These are phyloP conservation scores for Voacanga thouarsii DNA, from an alignment of 257 asterid species.

Conservation along the genomic window DNA sequence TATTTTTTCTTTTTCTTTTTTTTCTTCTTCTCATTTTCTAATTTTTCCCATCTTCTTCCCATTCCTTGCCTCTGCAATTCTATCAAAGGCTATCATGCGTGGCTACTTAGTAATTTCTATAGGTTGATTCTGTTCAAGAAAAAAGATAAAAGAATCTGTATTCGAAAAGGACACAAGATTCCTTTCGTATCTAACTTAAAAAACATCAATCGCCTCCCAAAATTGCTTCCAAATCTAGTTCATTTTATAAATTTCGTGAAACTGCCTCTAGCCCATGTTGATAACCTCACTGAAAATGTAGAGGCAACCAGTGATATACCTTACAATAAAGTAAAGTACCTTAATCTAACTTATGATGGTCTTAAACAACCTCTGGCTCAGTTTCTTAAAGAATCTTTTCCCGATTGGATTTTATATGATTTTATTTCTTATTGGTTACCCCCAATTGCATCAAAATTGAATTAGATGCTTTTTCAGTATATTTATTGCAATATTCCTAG, in stretches of 20 bases:
- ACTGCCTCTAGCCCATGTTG: slow-evolving; percentile 34
- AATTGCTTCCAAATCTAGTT: slow-evolving; percentile 32
- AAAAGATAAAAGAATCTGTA: too few relatives aligned
- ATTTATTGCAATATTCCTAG: too few relatives aligned
- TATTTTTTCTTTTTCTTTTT: too few relatives aligned
- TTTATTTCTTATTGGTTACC: slow-evolving; percentile 34
- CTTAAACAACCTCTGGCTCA: slow-evolving; percentile 22
- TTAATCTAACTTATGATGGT: slow-evolving; percentile 31
- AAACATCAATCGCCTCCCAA: slow-evolving; percentile 56
- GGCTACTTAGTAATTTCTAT: too few relatives aligned
- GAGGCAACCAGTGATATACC: slow-evolving; percentile 35
- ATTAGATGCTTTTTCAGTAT: slow-evolving; percentile 16
- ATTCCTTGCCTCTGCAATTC: too few relatives aligned
- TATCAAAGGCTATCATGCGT: too few relatives aligned
- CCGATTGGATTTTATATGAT: slow-evolving; percentile 39
- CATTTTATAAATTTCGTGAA: slow-evolving; percentile 30
- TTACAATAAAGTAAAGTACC: slow-evolving; percentile 26
- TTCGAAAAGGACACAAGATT: slow-evolving; percentile 41
- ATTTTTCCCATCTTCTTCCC: too few relatives aligned
- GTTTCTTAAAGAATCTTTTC: slow-evolving; percentile 16
- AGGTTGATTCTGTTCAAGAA: too few relatives aligned
- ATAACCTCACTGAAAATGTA: slow-evolving; percentile 25
- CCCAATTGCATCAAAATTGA: slow-evolving; percentile 14
- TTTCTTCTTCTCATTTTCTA: too few relatives aligned
- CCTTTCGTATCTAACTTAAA: slow-evolving; percentile 51